Evolutionary conservation across 1,284 basidiomycete species (phyloP), one percentile per base, ranked within the genome.

Genomic region (Paramarasmius palmivorus): DNA sequence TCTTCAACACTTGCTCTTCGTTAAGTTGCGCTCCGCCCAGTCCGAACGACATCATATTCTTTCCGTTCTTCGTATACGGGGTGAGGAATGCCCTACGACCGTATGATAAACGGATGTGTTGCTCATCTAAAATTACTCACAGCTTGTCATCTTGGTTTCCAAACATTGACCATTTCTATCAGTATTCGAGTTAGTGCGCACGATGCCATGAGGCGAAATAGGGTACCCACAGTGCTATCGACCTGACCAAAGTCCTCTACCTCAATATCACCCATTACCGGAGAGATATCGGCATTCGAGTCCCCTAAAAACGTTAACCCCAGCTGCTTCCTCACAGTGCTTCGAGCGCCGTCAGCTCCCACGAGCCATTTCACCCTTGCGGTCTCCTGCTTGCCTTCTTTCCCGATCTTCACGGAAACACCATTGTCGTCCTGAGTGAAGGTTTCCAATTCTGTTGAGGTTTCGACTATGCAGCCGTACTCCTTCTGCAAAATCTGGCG

Each of bases 361-460:
- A 55, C 39, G 2, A 60, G 20, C 44, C 44, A 59, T 26, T 34
- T 6, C 15, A 47, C 40, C 23, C 52, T 39, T 4, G 26, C 19
- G 29, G 48, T 25, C 17, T 45, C 55, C 41, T 55, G 26, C 25
- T 50, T 62, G 17, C 61, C 51, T 1, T 58, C 62, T 19, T 66
- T 67, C 12, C 63, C 35, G 2, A 77, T 57, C 8, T 62, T 63
- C 0, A 68, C 74, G 3, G 67, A 58, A 2, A 77, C 73, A 35
- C 55, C 41, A 36, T 68, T 65, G 7, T 61, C 55, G 3, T 53
- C 50, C 55, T 76, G 72, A 50, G 67, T 59, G 44, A 77, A 72
- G 0, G 68, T 68, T 9, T 65, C 44, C 3, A 78, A 61, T 51
- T 76, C 73, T 2, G 69, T 69, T 4, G 70, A 72, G 1, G 68